Percentiles rank a stretch among this genome's conserved stretches.
Conservation (phyloP, 192 early-diverging fungal species). For the Backusella parvicylindrica region DNA sequence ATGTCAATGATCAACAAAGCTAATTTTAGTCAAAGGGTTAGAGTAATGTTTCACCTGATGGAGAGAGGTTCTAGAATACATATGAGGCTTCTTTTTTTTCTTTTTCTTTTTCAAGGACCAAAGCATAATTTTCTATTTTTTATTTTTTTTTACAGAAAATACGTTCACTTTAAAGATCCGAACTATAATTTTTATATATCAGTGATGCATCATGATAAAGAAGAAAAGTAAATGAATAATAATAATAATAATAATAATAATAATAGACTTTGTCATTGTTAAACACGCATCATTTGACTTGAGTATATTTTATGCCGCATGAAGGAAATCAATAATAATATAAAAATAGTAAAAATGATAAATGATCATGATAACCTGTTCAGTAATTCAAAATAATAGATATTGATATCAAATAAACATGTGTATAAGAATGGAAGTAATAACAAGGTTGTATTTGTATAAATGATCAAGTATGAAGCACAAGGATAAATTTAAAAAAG, state of each 20-base stretch:
- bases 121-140: background rate
- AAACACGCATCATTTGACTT: background rate
- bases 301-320: background rate
- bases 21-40: background rate
- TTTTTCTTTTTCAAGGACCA: background rate
- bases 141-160: background rate
- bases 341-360: too few species aligned
- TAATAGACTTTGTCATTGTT: background rate
- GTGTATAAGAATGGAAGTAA: background rate
- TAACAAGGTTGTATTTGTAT: background rate
- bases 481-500: background rate
- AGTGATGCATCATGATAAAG: too few species aligned
- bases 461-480: background rate
- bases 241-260: background rate
- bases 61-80: background rate
- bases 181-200: too few species aligned
- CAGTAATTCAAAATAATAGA: too few species aligned
- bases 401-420: background rate
- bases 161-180: background rate
- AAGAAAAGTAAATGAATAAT: too few species aligned
- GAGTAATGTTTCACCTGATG: background rate
- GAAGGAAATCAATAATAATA: background rate
- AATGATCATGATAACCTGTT: too few species aligned
- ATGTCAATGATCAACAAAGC: background rate
- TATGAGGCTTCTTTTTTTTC: background rate